Evolutionary conservation across 2,329 filamentous ascomycete species (phyloP).

Genomic region (Fusarium nurragi): DNA sequence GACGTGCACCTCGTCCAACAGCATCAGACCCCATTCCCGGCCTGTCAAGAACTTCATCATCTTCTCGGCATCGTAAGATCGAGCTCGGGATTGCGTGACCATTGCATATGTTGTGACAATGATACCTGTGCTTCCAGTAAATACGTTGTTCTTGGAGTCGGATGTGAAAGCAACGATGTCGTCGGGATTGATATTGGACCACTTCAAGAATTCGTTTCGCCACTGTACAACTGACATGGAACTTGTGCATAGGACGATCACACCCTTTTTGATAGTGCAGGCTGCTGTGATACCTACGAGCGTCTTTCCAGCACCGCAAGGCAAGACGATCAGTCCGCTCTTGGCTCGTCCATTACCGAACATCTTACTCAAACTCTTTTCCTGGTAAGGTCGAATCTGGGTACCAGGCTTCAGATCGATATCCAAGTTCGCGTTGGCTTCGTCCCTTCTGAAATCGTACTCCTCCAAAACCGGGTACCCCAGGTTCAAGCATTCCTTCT

Average conservation of each 20-base stretch:
- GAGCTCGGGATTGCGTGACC: conserved; percentile 90
- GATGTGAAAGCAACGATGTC: conserved; percentile 96
- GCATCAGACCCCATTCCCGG: conserved; percentile 96
- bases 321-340: conserved; percentile 96
- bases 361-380: conserved; percentile 98
- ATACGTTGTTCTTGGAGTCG: conserved; percentile 82
- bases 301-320: conserved; percentile 96
- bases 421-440: conserved; percentile 87
- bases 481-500: conserved; percentile 88
- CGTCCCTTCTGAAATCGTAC: conserved; percentile 95
- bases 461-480: conserved; percentile 91
- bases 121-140: conserved; percentile 90
- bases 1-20: conserved; percentile 97
- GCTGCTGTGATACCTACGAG: conserved; percentile 97
- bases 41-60: conserved; percentile 95
- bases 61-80: conserved; percentile 92
- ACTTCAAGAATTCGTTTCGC: conserved; percentile 95
- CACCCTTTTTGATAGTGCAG: conserved; percentile 96
- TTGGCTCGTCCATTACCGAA: conserved; percentile 98
- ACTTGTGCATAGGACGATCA: conserved; percentile 94
- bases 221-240: conserved; percentile 98
- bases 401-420: conserved; percentile 92
- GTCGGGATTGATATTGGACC: conserved; percentile 93
- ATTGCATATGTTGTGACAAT: conserved; percentile 99
- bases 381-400: conserved; percentile 93